A percentile compares a stretch with the other conserved stretches of the same genome.
These are phyloP conservation scores for Ceratocystis papillata DNA, from an alignment of 2,329 filamentous ascomycete genomes.

Conservation along the genomic window DNA sequence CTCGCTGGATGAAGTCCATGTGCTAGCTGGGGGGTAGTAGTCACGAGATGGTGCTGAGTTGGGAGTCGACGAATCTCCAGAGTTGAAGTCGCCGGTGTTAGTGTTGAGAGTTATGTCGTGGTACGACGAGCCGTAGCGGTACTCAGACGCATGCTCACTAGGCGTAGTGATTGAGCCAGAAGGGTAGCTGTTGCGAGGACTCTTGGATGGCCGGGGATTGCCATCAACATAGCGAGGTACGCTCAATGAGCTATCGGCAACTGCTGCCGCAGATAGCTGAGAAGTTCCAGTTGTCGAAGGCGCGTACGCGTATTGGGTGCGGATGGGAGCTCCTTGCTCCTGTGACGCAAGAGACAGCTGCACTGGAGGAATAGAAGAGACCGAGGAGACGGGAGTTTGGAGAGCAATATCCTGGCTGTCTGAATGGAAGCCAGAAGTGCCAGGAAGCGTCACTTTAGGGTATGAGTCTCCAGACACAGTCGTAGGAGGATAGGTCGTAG, in stretches of 20 bases:
- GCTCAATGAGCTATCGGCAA: constrained; percentile 39
- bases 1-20: constrained; percentile 35
- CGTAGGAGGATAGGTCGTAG: constrained; percentile 41
- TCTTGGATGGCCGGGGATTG: constrained; percentile 46
- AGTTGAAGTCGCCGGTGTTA: constrained; percentile 26
- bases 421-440: constrained; percentile 38
- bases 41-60: constrained; percentile 35
- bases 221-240: constrained; percentile 48
- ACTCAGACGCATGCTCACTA: constrained; percentile 43
- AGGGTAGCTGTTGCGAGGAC: constrained; percentile 45
- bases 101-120: constrained; percentile 30
- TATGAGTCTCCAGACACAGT: constrained; percentile 43
- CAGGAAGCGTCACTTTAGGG: constrained; percentile 43
- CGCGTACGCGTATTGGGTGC: constrained; percentile 47
- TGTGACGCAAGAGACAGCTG: constrained; percentile 38
- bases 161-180: constrained; percentile 41
- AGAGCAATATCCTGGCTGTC: constrained; percentile 46
- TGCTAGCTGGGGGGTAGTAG: constrained; percentile 43
- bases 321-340: constrained; percentile 41
- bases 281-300: constrained; percentile 41
- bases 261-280: constrained; percentile 38
- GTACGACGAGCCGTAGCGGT: constrained; percentile 45
- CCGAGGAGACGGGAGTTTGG: constrained; percentile 31
- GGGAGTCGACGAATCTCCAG: constrained; percentile 29
- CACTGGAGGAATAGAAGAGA: constrained; percentile 35